A percentile compares a stretch with the other conserved stretches of the same genome.
Conservation (phyloP, 2,329 filamentous ascomycete genomes). For the Alternaria triticina region DNA sequence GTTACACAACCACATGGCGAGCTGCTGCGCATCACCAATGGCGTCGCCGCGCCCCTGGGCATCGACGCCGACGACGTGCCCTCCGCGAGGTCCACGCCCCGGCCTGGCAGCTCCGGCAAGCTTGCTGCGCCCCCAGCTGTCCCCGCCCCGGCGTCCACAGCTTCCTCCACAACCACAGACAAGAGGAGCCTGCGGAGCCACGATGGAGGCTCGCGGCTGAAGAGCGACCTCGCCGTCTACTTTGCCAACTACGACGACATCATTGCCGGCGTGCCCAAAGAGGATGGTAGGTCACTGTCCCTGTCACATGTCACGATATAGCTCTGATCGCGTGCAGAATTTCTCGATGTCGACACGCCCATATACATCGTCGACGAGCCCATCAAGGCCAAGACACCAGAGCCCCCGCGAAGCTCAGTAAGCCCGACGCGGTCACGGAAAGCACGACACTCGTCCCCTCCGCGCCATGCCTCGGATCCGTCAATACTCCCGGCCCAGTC, state of each 20-base stretch:
- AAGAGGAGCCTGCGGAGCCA: conserved; percentile 84
- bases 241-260: conserved; percentile 95
- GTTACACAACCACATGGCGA: conserved; percentile 53
- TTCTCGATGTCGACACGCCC: conserved; percentile 73
- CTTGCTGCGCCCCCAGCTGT: conserved; percentile 24
- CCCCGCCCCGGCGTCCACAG: conserved; percentile 25
- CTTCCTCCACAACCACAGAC: conserved; percentile 58
- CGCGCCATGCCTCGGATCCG: conserved; percentile 20
- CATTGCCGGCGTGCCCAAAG: conserved; percentile 82
- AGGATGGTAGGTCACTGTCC: conserved; percentile 66
- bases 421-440: conserved; percentile 38
- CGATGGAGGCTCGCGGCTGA: conserved; percentile 79
- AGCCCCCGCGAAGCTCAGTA: conserved; percentile 26
- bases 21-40: conserved; percentile 52
- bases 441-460: conserved; percentile 21
- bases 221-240: conserved; percentile 89
- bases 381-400: conserved; percentile 33
- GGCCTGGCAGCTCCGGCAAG: conserved; percentile 33
- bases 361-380: conserved; percentile 73
- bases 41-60: conserved; percentile 46
- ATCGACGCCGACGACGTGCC: conserved; percentile 42
- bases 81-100: conserved; percentile 41
- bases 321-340: conserved; percentile 60
- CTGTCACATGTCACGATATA: conserved; percentile 12
- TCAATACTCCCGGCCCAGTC: conserved; percentile 29